Evolutionary conservation across 2,329 filamentous ascomycete species (phyloP), one percentile per base, ranked within the genome.

Genomic region (Xylariaceae sp.): DNA sequence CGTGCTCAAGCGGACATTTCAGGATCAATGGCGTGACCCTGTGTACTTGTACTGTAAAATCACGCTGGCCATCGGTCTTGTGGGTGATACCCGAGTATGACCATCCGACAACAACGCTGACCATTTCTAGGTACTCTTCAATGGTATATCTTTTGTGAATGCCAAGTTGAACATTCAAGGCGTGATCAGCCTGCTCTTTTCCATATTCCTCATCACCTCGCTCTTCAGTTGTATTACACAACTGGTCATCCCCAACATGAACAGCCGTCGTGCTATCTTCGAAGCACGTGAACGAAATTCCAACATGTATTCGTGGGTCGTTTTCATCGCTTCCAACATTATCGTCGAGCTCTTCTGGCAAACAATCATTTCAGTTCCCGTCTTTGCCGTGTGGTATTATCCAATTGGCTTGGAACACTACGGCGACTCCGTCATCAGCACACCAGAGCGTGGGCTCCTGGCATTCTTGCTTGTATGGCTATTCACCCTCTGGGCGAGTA

Each of bases 241-340:
- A 70, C 88, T 90, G 68, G 87, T 88, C 41, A 91, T 93, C 86
- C 89, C 89, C 1, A 87, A 89, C 64, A 92, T 95, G 64, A 86
- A 92, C 64, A 85, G 87, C 30, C 88, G 92, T 67, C 86, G 90
- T 51, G 82, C 85, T 4, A 77, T 94, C 0, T 94, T 93, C 73
- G 90, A 94, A 74, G 88, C 87, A 30, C 88, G 89, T 41, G 90
- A 94, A 74, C 83, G 89, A 2, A 88, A 88, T 0, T 88, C 86
- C 53, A 91, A 91, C 75, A 84, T 88, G 0, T 95, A 95, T 74
- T 85, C 83, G 48, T 95, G 90, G 90, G 84, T 87, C 69, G 84
- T 89, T 1, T 95, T 94, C 70, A 88, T 94, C 78, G 76, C 91
- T 11, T 83, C 87, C 57, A 89, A 92, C 71, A 87, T 96, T 62